A percentile compares a stretch with the other conserved stretches of the same genome.
Conservation (phyloP, 306 rosid species). For the Begonia masoniana region DNA sequence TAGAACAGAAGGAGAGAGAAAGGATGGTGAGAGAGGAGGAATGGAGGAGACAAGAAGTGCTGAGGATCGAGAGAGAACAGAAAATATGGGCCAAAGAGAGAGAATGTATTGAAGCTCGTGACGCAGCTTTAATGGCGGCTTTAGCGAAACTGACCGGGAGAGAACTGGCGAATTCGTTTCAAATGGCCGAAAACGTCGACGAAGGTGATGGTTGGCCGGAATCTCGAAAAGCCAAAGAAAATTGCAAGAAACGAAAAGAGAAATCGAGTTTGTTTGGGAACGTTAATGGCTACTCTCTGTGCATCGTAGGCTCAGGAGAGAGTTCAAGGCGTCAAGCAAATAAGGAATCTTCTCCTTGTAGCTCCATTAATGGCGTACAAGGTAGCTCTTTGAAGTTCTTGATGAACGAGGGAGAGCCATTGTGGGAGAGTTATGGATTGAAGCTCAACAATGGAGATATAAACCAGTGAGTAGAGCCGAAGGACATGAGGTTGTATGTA, state of each 20-base stretch:
- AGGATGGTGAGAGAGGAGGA: constrained; percentile 41
- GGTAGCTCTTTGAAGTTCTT: neutral
- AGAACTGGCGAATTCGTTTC: neutral
- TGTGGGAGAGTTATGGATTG: neutral
- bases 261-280: neutral
- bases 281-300: no score
- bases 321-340: neutral
- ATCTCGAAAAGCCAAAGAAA: neutral
- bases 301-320: no score
- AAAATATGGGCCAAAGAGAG: constrained; percentile 62
- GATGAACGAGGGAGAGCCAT: constrained; percentile 1
- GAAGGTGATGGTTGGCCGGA: neutral
- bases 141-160: constrained; percentile 19
- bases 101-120: constrained; percentile 60
- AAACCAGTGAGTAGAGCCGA: no score
- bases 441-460: neutral
- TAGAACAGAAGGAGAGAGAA: constrained; percentile 47
- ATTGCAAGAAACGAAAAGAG: neutral
- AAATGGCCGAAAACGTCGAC: neutral
- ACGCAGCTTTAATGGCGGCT: constrained; percentile 42
- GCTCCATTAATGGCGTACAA: neutral
- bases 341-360: neutral
- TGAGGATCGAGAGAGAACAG: constrained; percentile 31
- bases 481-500: no score
- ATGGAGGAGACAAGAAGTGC: constrained; percentile 40